phyloP scores from a whole-genome alignment of 208 protist species.

The Trypanosoma congolense region DNA sequence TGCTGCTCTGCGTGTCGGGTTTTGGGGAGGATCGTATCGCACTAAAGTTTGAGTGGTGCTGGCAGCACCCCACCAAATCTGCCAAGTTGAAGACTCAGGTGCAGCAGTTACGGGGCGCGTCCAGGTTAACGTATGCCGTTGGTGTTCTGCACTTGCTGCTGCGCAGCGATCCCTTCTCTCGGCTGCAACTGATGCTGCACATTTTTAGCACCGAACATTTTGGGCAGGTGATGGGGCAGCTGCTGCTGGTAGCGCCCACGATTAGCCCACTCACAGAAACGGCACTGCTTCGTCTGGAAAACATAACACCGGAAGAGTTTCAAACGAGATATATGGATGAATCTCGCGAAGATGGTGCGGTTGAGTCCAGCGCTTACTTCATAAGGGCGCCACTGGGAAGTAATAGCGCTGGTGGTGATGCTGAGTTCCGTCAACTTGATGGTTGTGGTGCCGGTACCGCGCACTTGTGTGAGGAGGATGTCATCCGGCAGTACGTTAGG shows the following conservation, averaged over 20 bases:
- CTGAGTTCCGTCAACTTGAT: background rate
- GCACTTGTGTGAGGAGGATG: slow-evolving; percentile 44
- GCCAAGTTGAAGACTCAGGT: slow-evolving; percentile 39
- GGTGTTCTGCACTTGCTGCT: slow-evolving; percentile 57
- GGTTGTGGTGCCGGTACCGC: slow-evolving; percentile 21
- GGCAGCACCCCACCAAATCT: slow-evolving; percentile 84
- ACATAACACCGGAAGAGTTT: slow-evolving; percentile 47
- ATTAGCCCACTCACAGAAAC: slow-evolving; percentile 33
- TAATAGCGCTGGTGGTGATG: background rate
- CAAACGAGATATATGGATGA: slow-evolving; percentile 37
- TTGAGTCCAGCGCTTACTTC: slow-evolving; percentile 14
- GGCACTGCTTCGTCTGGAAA: slow-evolving; percentile 51
- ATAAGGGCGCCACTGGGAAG: slow-evolving; percentile 3
- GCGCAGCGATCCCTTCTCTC: slow-evolving; percentile 49
- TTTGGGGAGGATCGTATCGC: slow-evolving; percentile 87
- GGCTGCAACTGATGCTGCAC: slow-evolving; percentile 69
- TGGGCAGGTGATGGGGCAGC: slow-evolving; percentile 22
- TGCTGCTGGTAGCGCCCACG: slow-evolving; percentile 15
- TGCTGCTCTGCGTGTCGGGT: slow-evolving; percentile 90
- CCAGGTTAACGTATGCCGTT: slow-evolving; percentile 52
- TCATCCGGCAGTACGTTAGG: slow-evolving; percentile 35
- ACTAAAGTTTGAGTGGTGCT: slow-evolving; percentile 95
- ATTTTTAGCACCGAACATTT: slow-evolving; percentile 53
- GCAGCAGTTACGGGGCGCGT: slow-evolving; percentile 24
- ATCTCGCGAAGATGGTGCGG: slow-evolving; percentile 1